Percentiles rank a stretch among this genome's conserved stretches.
These are phyloP conservation scores for Pleurotus citrinopileatus DNA, from an alignment of 768 basidiomycete genomes.

Conservation along the genomic window DNA sequence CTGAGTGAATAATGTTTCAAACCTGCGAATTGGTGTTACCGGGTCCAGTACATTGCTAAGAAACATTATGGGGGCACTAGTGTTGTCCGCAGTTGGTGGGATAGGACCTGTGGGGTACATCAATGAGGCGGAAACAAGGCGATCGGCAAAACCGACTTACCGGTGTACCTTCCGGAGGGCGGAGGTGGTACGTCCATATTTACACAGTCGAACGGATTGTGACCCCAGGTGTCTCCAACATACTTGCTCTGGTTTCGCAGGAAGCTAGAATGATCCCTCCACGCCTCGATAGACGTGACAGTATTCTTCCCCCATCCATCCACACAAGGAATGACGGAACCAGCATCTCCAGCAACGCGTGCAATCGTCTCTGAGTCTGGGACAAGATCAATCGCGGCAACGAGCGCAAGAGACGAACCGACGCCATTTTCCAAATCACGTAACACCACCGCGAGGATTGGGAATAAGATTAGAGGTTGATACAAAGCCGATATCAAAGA, in stretches of 20 bases:
- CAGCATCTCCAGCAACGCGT: neutral
- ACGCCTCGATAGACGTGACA: neutral
- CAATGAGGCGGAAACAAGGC: neutral
- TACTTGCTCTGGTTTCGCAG: neutral
- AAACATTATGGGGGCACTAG: slow-evolving; percentile 35
- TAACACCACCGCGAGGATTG: slow-evolving; percentile 17
- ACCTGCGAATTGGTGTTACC: slow-evolving; percentile 14
- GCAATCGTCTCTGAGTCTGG: neutral
- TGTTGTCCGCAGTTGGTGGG: slow-evolving; percentile 29
- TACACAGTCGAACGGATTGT: neutral
- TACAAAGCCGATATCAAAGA: slow-evolving; percentile 19
- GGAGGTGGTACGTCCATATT: neutral
- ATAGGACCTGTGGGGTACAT: neutral
- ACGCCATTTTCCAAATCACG: slow-evolving; percentile 22
- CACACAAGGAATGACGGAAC: neutral
- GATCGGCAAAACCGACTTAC: neutral
- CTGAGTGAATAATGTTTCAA: neutral
- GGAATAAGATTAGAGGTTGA: slow-evolving; percentile 16
- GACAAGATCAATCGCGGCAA: neutral
- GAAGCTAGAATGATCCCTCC: neutral
- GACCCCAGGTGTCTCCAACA: neutral
- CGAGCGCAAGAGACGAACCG: slow-evolving; percentile 6
- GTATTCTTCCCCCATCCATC: neutral
- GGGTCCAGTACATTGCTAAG: slow-evolving; percentile 33
- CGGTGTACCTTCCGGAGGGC: neutral